Conservation (phyloP, 108 stramenopile species). For the Fistulifera pelliculosa region DNA sequence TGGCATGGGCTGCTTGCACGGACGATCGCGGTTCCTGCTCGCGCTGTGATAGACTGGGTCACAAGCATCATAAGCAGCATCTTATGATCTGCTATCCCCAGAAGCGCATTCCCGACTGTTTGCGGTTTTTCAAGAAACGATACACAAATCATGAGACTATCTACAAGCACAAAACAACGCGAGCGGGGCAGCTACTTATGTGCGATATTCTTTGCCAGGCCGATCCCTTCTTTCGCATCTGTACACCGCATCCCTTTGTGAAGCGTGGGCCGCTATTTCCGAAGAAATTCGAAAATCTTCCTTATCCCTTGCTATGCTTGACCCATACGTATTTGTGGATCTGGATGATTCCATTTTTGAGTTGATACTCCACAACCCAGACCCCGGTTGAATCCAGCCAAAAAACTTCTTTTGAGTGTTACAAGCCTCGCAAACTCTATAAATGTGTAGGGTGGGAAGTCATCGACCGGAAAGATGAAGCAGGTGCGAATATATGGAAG, state of each 20-base stretch:
- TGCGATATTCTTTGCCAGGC: slow-evolving; percentile 64
- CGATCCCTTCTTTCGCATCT: slow-evolving; percentile 47
- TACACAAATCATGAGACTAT: slow-evolving; percentile 63
- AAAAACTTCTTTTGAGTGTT: slow-evolving; percentile 33
- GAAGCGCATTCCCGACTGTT: slow-evolving; percentile 48
- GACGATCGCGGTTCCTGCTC: slow-evolving; percentile 38
- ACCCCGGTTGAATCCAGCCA: slow-evolving; percentile 26
- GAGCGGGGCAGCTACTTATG: slow-evolving; percentile 64
- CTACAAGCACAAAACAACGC: slow-evolving; percentile 79
- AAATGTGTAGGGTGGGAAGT: slow-evolving; percentile 26
- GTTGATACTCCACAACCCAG: slow-evolving; percentile 27
- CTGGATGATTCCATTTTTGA: slow-evolving; percentile 56
- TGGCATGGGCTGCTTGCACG: slow-evolving; percentile 55
- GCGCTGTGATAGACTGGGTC: slow-evolving; percentile 18
- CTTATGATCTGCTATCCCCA: slow-evolving; percentile 84
- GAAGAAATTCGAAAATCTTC: slow-evolving; percentile 20
- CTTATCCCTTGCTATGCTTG: slow-evolving; percentile 55
- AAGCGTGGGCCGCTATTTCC: background rate
- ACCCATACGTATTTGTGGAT: slow-evolving; percentile 33
- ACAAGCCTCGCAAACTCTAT: slow-evolving; percentile 41
- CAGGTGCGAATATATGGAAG: slow-evolving; percentile 9
- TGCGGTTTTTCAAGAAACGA: slow-evolving; percentile 68
- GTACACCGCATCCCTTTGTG: slow-evolving; percentile 1
- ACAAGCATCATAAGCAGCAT: slow-evolving; percentile 26
- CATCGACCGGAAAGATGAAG: slow-evolving; percentile 8